phyloP scores from a whole-genome alignment of 2,329 filamentous ascomycete species.

The Knufia fluminis region DNA sequence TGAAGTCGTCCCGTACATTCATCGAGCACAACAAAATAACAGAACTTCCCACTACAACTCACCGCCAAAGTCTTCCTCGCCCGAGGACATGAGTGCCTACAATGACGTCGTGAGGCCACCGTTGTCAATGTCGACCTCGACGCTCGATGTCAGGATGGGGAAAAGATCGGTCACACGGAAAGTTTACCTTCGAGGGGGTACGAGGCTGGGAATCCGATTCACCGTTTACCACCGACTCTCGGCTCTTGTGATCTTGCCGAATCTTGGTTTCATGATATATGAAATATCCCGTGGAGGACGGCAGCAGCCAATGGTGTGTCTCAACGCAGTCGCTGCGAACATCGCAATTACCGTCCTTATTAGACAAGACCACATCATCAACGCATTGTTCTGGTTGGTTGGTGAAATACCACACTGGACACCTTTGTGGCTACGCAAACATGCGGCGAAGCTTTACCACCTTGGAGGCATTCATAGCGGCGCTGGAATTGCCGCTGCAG shows the following conservation, averaged over 20 bases:
- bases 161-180: not conserved
- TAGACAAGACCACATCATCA: constrained; percentile 44
- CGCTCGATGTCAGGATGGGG: too few relatives aligned
- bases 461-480: constrained; percentile 45
- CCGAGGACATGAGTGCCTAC: too few relatives aligned
- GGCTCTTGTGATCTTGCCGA: constrained; percentile 30
- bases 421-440: constrained; percentile 35
- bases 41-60: too few relatives aligned
- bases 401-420: constrained; percentile 33
- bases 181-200: not conserved
- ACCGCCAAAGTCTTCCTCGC: too few relatives aligned
- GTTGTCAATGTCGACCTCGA: too few relatives aligned
- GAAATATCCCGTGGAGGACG: constrained; percentile 28
- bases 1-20: too few relatives aligned
- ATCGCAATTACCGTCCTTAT: constrained; percentile 38
- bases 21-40: too few relatives aligned
- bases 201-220: not conserved
- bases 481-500: constrained; percentile 36
- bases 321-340: constrained; percentile 36
- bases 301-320: constrained; percentile 23
- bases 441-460: constrained; percentile 42
- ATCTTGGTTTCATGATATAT: constrained; percentile 28
- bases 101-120: too few relatives aligned
- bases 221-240: constrained; percentile 34
- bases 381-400: constrained; percentile 37